Percentiles rank a stretch among this genome's conserved stretches.
Conservation (phyloP, 1,284 basidiomycete genomes). For the Porodaedalea pini region DNA sequence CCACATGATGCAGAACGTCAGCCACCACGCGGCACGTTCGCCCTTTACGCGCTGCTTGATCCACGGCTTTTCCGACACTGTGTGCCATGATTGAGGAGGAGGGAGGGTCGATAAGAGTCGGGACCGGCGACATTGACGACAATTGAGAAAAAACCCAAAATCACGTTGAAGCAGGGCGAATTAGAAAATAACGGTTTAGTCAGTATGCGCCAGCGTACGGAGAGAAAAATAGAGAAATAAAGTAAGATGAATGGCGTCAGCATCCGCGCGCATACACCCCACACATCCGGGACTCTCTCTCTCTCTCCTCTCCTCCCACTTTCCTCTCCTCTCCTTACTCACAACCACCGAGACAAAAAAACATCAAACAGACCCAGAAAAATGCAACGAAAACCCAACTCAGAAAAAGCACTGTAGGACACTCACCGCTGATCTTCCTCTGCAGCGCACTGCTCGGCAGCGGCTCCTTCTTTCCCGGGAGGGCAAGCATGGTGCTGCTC, state of each 20-base stretch:
- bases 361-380: background rate
- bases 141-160: no score
- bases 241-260: background rate
- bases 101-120: no score
- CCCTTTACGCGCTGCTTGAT: conserved; percentile 47
- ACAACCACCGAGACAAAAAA: background rate
- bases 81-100: background rate
- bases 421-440: conserved; percentile 17
- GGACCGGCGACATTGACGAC: no score
- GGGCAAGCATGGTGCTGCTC: conserved; percentile 8
- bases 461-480: conserved; percentile 20
- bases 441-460: conserved; percentile 17
- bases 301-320: background rate
- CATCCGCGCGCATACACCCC: background rate
- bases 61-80: conserved; percentile 54
- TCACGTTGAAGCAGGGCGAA: no score
- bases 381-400: no score
- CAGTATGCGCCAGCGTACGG: background rate
- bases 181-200: no score
- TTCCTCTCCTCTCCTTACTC: background rate
- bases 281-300: background rate
- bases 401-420: no score
- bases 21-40: conserved; percentile 51
- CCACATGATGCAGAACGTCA: conserved; percentile 46
- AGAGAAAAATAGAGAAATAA: background rate